phyloP scores from a whole-genome alignment of 2,329 filamentous ascomycete genomes.

The Nemania bipapillata region DNA sequence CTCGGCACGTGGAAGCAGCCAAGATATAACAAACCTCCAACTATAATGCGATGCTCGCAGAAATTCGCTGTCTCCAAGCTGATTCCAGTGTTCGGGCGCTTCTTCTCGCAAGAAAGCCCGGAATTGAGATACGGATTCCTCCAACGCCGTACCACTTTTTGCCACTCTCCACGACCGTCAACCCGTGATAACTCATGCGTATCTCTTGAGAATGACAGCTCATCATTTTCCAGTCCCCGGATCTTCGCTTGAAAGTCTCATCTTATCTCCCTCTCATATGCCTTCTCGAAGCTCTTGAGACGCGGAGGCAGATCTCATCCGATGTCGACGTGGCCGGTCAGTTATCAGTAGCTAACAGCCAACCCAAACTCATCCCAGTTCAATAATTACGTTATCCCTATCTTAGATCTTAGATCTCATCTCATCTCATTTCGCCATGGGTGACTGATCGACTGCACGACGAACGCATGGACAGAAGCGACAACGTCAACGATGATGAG shows the following conservation, averaged over 20 bases:
- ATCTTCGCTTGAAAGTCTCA: constrained; percentile 23
- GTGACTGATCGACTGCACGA: constrained; percentile 23
- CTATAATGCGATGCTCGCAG: background rate
- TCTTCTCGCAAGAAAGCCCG: background rate
- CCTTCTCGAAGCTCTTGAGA: constrained; percentile 31
- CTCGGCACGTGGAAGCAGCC: constrained; percentile 26
- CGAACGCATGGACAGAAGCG: constrained; percentile 8
- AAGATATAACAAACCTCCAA: background rate
- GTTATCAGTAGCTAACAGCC: background rate
- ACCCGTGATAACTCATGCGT: constrained; percentile 19
- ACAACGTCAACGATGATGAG: background rate
- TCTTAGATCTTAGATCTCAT: constrained; percentile 19
- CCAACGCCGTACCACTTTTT: constrained; percentile 10
- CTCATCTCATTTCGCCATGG: constrained; percentile 15
- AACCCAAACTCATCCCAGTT: background rate
- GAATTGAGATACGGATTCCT: constrained; percentile 12
- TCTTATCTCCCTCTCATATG: constrained; percentile 11
- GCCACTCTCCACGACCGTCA: constrained; percentile 3
- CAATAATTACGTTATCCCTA: background rate
- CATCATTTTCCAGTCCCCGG: background rate
- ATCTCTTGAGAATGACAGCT: background rate
- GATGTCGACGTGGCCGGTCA: constrained; percentile 22
- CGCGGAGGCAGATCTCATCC: constrained; percentile 29
- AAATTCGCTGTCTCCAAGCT: background rate
- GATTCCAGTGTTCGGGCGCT: background rate